Conservation (phyloP, 768 basidiomycete genomes). For the Leccinum subgranulosum region DNA sequence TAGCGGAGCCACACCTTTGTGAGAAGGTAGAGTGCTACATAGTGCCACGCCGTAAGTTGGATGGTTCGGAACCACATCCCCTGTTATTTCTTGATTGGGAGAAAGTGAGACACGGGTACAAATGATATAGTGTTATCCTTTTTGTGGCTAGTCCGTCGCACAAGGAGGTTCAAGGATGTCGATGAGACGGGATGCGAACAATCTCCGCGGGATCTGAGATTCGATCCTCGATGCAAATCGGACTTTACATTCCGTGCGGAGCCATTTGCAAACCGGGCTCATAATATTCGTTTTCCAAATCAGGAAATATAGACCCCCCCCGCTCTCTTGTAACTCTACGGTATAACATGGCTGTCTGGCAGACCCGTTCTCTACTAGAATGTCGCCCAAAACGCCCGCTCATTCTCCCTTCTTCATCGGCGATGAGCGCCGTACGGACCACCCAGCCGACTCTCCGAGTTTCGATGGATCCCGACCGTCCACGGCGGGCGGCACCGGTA, state of each 20-base stretch:
- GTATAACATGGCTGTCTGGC: slow-evolving; percentile 15
- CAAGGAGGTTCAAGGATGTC: slow-evolving; percentile 8
- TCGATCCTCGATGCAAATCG: slow-evolving; percentile 23
- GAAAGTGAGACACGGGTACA: not conserved
- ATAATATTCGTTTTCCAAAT: not conserved
- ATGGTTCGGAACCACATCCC: not conserved
- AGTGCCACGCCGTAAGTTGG: not conserved
- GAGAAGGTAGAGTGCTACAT: not conserved
- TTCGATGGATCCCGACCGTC: slow-evolving; percentile 18
- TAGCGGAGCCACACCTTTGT: not conserved
- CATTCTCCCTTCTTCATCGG: slow-evolving; percentile 20
- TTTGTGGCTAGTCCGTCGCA: slow-evolving; percentile 3
- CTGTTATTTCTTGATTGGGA: not conserved
- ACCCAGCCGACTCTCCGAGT: not conserved
- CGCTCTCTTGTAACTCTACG: not conserved
- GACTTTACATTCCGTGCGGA: slow-evolving; percentile 12
- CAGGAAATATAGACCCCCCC: slow-evolving; percentile 2
- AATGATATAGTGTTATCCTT: not conserved
- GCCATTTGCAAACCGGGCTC: not conserved
- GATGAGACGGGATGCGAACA: slow-evolving; percentile 5
- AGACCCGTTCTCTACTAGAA: slow-evolving; percentile 2
- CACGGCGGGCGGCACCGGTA: slow-evolving; percentile 27
- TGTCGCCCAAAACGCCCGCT: slow-evolving; percentile 1
- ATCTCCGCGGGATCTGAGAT: slow-evolving; percentile 29
- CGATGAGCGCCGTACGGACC: slow-evolving; percentile 10